phyloP scores from a whole-genome alignment of 441 rosid genomes.

The Corymbia calophylla region DNA sequence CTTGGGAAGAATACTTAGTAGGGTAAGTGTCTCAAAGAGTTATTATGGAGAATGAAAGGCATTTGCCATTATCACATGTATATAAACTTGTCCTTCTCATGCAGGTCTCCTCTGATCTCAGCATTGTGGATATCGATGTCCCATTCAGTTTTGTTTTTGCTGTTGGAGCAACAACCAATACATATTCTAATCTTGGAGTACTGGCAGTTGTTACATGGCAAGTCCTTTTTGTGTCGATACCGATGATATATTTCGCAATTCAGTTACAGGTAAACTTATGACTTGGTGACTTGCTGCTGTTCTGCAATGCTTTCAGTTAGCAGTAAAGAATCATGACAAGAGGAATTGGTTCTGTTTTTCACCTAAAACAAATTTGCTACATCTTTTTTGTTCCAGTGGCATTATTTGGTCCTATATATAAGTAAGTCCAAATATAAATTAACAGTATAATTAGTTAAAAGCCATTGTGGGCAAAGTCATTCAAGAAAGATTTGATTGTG shows the following conservation, averaged over 20 bases:
- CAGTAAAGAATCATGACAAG: not conserved
- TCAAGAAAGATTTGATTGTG: not conserved
- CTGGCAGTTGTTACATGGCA: constrained; percentile 89
- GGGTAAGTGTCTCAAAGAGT: constrained; percentile 35
- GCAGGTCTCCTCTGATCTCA: constrained; percentile 85
- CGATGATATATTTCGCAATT: constrained; percentile 56
- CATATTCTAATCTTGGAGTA: constrained; percentile 65
- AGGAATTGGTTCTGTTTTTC: not conserved
- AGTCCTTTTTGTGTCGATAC: constrained; percentile 81
- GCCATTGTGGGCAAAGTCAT: not conserved
- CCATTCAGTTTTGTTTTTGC: constrained; percentile 62
- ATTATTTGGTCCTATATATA: not conserved
- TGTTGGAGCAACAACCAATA: constrained; percentile 52
- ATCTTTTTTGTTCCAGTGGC: not conserved
- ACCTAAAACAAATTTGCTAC: not conserved
- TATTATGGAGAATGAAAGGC: not conserved
- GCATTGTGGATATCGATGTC: constrained; percentile 89
- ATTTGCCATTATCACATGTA: not conserved
- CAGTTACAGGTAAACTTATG: constrained; percentile 61
- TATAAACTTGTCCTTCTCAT: not conserved
- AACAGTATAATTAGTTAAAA: not conserved
- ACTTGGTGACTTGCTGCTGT: not conserved
- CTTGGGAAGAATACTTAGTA: constrained; percentile 88
- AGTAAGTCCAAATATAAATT: not conserved
- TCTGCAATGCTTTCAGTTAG: not conserved